phyloP scores from a whole-genome alignment of 257 asterid species.

The Handroanthus guayacan region DNA sequence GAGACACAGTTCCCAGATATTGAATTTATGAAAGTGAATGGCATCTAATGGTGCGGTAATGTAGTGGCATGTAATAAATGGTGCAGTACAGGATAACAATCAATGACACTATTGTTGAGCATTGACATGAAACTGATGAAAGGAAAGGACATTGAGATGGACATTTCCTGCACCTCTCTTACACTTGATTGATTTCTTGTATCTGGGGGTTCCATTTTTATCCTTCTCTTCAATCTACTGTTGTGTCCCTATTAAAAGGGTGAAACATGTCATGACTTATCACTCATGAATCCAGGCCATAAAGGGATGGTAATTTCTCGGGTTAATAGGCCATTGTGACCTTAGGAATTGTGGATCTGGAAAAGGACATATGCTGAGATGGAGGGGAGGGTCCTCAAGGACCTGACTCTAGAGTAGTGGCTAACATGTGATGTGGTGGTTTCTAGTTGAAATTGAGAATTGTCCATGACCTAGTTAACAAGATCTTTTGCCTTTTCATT shows the following conservation, averaged over 20 bases:
- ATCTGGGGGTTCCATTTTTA: too few species aligned
- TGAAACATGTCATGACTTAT: not conserved
- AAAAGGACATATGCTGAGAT: not conserved
- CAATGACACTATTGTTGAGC: not conserved
- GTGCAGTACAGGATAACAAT: not conserved
- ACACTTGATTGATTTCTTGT: not conserved
- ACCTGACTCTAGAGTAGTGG: too few species aligned
- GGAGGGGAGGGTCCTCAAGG: too few species aligned
- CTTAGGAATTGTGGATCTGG: not conserved
- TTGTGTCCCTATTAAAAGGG: not conserved
- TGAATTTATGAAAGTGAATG: not conserved
- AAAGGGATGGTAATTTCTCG: not conserved
- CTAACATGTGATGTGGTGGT: too few species aligned
- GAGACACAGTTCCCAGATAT: not conserved
- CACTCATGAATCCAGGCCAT: not conserved
- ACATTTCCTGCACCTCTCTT: not conserved
- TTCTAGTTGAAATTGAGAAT: too few species aligned
- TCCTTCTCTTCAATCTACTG: not conserved
- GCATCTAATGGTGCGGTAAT: not conserved
- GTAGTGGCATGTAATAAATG: not conserved
- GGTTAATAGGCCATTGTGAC: not conserved
- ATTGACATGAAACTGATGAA: not conserved
- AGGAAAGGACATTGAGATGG: not conserved
- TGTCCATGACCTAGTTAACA: too few species aligned
- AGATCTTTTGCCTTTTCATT: not conserved